Evolutionary conservation across 2,329 filamentous ascomycete genomes (phyloP).

Genomic region (Chrysoporthe austroafricana): DNA sequence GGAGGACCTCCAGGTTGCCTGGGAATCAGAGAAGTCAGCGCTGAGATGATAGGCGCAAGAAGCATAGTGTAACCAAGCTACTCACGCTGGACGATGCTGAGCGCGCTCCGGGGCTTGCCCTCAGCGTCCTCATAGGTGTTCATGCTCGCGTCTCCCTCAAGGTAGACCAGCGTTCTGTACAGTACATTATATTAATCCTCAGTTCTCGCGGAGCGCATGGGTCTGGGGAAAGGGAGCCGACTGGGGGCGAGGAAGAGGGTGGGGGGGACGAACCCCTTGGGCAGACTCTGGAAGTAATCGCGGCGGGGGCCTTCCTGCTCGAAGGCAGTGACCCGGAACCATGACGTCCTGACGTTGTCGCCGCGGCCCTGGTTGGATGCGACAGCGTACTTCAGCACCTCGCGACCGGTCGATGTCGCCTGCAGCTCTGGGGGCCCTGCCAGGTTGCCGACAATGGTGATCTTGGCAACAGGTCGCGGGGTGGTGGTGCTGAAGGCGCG

Average conservation of each 20-base stretch:
- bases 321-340: conserved; percentile 83
- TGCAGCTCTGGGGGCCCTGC: conserved; percentile 77
- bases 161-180: conserved; percentile 73
- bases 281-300: conserved; percentile 73
- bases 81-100: conserved; percentile 84
- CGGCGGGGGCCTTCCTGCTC: conserved; percentile 66
- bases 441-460: conserved; percentile 86
- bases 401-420: conserved; percentile 69
- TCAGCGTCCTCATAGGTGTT: conserved; percentile 69
- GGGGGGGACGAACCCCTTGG: conserved; percentile 75
- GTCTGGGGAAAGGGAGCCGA: no score
- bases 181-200: conserved; percentile 4
- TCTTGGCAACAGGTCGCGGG: conserved; percentile 70
- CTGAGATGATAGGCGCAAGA: not conserved
- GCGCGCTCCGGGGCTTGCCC: conserved; percentile 64
- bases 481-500: conserved; percentile 80
- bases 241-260: not conserved
- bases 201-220: not conserved
- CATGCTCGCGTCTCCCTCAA: conserved; percentile 82
- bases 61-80: conserved; percentile 29
- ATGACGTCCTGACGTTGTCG: conserved; percentile 79
- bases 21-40: conserved; percentile 25
- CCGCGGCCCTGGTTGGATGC: conserved; percentile 68
- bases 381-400: conserved; percentile 77
- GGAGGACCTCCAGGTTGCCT: conserved; percentile 55